These are phyloP conservation scores for Phlebiopsis gigantea DNA, from an alignment of 768 basidiomycete genomes.

Conservation along the genomic window DNA sequence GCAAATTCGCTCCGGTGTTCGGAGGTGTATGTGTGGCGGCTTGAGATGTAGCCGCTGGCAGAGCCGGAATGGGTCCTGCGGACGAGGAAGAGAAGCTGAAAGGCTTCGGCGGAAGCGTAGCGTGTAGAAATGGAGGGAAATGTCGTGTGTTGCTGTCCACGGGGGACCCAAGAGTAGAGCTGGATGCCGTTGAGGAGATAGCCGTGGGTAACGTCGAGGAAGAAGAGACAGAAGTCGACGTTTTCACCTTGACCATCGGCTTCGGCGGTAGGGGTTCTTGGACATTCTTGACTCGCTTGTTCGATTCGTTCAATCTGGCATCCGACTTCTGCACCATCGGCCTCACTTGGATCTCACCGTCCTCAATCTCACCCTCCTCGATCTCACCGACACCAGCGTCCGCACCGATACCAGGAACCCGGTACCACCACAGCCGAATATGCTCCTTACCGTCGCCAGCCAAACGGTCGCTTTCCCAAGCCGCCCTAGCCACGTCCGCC, in stretches of 20 bases:
- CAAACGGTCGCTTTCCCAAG: conserved; percentile 19
- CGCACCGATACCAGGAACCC: conserved; percentile 1
- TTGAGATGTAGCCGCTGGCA: neutral
- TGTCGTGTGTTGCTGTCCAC: neutral
- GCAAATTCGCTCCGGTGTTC: neutral
- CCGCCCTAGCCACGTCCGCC: conserved; percentile 12
- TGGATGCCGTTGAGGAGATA: no score
- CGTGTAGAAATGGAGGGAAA: neutral
- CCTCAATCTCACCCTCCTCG: conserved; percentile 26
- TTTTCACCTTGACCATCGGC: neutral
- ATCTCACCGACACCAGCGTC: conserved; percentile 13
- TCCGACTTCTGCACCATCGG: conserved; percentile 3
- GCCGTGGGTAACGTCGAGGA: neutral
- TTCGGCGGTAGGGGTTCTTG: neutral
- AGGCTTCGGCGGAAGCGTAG: neutral
- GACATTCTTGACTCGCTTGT: neutral
- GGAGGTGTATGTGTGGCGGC: neutral
- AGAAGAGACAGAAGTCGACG: no score
- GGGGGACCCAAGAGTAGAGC: no score
- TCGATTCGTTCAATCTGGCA: neutral
- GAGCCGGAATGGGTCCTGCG: neutral
- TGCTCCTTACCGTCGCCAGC: conserved; percentile 23
- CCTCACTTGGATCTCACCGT: conserved; percentile 14
- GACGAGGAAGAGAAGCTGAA: no score
- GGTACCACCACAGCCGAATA: conserved; percentile 24